Evolutionary conservation across 2,329 filamentous ascomycete species (phyloP), one percentile per base, ranked within the genome.

Genomic region (Tolypocladium paradoxum): DNA sequence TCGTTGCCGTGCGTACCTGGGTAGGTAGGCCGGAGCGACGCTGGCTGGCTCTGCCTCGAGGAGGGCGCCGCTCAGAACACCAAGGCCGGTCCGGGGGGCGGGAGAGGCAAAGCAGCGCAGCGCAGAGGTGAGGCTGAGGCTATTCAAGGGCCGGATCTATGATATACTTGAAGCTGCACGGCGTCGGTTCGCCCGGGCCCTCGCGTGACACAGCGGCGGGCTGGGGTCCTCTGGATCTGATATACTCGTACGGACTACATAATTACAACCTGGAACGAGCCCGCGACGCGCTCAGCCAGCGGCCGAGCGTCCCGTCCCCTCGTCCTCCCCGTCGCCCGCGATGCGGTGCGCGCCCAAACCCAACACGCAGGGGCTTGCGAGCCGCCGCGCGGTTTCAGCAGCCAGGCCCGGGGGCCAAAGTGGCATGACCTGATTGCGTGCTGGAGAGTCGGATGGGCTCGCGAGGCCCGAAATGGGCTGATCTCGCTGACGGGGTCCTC

Each of bases 401-500:
- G 22, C 37, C n/a, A 27, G 38, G 22, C 22, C 22, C 9, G 38
- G 14, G 16, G 43, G 43, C 55, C 62, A 65, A 68, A 68, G 66
- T 68, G 65, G 65, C 65, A 68, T 68, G 65, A 68, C 63, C 60
- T 55, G 64, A 63, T 64, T 61, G 62, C 55, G 55, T 57, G 58
- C 52, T 64, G 61, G 58, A 54, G 56, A 61, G 51, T 40, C 36
- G 53, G 61, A 62, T 61, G 63, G 62, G 65, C 60, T 58, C 60
- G 58, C 59, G 63, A 65, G 62, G 63, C 65, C 54, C 59, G 61
- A 66, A 68, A 68, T 68, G 65, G 65, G 64, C 65, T 68, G 65
- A 68, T 68, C 60, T 65, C 50, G 49, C 55, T 52, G 57, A 53
- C 56, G 53, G 52, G 48, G 49, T 33, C 47, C 37, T 22, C 54